Conservation (phyloP, 345 rosid genomes). For the Clarkia xantiana region DNA sequence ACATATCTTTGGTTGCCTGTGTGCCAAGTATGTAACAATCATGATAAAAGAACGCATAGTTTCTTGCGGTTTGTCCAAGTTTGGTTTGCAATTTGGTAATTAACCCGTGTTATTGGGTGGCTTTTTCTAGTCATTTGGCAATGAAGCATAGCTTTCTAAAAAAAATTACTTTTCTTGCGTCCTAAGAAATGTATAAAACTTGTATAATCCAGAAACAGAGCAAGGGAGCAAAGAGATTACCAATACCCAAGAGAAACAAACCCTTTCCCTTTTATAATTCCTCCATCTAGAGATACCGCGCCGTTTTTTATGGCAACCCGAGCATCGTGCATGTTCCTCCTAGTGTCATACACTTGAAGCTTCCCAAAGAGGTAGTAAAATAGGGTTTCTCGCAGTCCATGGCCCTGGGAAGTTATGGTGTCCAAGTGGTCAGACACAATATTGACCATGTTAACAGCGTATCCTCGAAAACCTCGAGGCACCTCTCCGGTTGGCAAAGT, state of each 20-base stretch:
- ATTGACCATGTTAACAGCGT: constrained; percentile 53
- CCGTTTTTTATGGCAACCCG: constrained; percentile 18
- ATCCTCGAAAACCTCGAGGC: constrained; percentile 42
- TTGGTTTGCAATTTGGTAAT: too few relatives aligned
- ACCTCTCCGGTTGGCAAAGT: constrained; percentile 17
- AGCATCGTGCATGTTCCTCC: constrained; percentile 26
- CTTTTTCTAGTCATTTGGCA: too few relatives aligned
- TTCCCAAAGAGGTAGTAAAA: constrained; percentile 31
- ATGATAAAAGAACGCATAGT: too few relatives aligned
- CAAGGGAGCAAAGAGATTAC: constrained; percentile 16
- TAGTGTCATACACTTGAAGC: constrained; percentile 48
- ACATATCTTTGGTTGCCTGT: constrained; percentile 27
- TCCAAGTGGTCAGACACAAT: constrained; percentile 12
- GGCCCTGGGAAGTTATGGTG: constrained; percentile 15
- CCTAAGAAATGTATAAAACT: too few relatives aligned
- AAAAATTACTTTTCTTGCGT: neutral
- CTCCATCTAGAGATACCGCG: constrained; percentile 52
- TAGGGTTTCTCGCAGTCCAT: constrained; percentile 48
- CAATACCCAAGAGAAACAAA: constrained; percentile 24
- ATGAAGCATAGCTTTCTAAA: neutral
- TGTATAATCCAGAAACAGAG: neutral
- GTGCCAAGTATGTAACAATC: neutral
- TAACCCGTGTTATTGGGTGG: too few relatives aligned
- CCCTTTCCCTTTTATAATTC: constrained; percentile 32
- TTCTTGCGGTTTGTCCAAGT: too few relatives aligned